phyloP scores from a whole-genome alignment of 2,329 filamentous ascomycete genomes.

The Neofusicoccum cordaticola region DNA sequence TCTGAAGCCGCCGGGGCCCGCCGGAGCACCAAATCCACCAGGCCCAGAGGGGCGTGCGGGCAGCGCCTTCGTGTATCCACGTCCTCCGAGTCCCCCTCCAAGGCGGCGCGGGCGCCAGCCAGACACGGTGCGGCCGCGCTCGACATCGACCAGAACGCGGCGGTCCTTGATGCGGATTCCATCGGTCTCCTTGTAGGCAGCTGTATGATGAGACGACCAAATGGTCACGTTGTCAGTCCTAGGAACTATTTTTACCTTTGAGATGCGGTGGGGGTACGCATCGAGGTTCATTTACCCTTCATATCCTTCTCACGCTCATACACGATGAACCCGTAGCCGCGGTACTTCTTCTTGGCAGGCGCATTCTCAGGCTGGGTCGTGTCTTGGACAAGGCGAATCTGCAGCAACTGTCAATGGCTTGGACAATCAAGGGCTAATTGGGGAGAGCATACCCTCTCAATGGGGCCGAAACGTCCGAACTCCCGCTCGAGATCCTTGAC shows the following conservation, averaged over 20 bases:
- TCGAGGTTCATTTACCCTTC: conserved; percentile 75
- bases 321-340: conserved; percentile 94
- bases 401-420: conserved; percentile 16
- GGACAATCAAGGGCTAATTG: not conserved
- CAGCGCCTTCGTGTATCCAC: conserved; percentile 83
- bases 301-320: conserved; percentile 98
- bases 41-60: conserved; percentile 68
- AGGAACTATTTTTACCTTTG: conserved; percentile 20
- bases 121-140: conserved; percentile 89
- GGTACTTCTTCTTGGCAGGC: conserved; percentile 60
- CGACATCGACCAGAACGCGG: conserved; percentile 90
- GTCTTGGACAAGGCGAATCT: conserved; percentile 87
- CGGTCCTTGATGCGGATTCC: conserved; percentile 90
- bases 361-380: conserved; percentile 67
- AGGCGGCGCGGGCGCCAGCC: conserved; percentile 91
- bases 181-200: conserved; percentile 85
- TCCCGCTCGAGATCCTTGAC: conserved; percentile 89
- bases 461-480: conserved; percentile 88
- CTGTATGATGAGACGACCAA: conserved; percentile 52
- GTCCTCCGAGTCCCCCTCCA: conserved; percentile 86
- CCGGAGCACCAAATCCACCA: conserved; percentile 55
- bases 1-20: conserved; percentile 52
- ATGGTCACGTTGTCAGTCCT: conserved; percentile 63
- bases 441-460: conserved; percentile 72
- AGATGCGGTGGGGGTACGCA: conserved; percentile 32